phyloP scores from a whole-genome alignment of 2,329 filamentous ascomycete species.

The Davidsoniella neocaledoniae region DNA sequence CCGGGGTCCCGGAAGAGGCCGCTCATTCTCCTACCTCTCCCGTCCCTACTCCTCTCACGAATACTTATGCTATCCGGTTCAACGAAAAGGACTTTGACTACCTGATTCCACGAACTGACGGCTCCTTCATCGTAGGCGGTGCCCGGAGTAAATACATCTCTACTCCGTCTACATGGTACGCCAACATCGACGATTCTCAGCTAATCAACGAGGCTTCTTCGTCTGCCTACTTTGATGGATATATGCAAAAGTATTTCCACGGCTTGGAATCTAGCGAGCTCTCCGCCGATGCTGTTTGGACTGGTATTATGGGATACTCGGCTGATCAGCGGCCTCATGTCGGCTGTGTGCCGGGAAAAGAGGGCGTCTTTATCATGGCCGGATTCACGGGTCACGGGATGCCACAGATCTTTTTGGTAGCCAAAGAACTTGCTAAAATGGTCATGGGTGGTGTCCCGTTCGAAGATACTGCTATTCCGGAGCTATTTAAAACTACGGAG shows the following conservation, averaged over 20 bases:
- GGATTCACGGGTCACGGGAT: constrained; percentile 37
- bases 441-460: constrained; percentile 18
- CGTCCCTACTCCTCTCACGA: background rate
- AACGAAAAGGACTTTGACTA: constrained; percentile 16
- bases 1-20: background rate
- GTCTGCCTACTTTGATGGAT: constrained; percentile 27
- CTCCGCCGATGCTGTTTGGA: constrained; percentile 19
- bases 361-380: constrained; percentile 27
- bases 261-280: constrained; percentile 31
- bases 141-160: constrained; percentile 19
- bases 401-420: constrained; percentile 26
- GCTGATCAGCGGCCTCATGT: constrained; percentile 27
- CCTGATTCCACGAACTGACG: constrained; percentile 14
- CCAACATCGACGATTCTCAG: constrained; percentile 27
- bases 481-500: constrained; percentile 2
- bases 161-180: constrained; percentile 24
- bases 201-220: constrained; percentile 25
- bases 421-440: constrained; percentile 26
- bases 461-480: constrained; percentile 17
- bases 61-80: constrained; percentile 15
- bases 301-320: constrained; percentile 24
- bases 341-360: constrained; percentile 24
- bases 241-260: constrained; percentile 30
- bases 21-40: background rate
- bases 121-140: constrained; percentile 14